Conservation (phyloP, 2,329 filamentous ascomycete genomes). For the Colletotrichum tamarilloi region DNA sequence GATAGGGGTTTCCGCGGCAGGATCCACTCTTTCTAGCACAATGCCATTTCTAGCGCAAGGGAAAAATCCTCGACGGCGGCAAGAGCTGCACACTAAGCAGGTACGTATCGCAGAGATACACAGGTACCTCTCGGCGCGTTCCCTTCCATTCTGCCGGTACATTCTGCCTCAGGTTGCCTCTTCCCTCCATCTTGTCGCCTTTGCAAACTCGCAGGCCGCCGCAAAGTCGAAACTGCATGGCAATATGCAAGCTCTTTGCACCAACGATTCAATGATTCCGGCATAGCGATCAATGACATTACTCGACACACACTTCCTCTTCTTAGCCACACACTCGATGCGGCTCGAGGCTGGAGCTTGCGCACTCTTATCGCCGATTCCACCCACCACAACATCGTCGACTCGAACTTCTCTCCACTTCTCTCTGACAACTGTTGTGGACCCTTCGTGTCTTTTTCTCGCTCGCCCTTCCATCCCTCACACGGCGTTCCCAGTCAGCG, state of each 20-base stretch:
- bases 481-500: too few species aligned
- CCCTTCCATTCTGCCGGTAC: not conserved
- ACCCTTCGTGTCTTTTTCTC: conserved; percentile 28
- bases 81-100: not conserved
- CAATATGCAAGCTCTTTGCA: not conserved
- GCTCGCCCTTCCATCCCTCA: not conserved
- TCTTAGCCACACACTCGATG: not conserved
- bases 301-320: not conserved
- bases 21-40: conserved; percentile 17
- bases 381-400: conserved; percentile 17
- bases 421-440: conserved; percentile 32
- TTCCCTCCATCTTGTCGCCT: not conserved
- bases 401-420: conserved; percentile 25
- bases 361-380: conserved; percentile 10
- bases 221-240: too few species aligned
- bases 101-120: not conserved
- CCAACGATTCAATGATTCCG: not conserved
- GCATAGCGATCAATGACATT: too few species aligned
- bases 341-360: not conserved
- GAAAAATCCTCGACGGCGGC: not conserved
- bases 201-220: not conserved
- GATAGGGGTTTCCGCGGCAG: conserved; percentile 20
- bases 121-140: not conserved
- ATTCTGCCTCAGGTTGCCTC: not conserved
- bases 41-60: conserved; percentile 17